Base-by-base conservation (phyloP, 768 basidiomycete species). In the Boletus pseudopeckii region DNA sequence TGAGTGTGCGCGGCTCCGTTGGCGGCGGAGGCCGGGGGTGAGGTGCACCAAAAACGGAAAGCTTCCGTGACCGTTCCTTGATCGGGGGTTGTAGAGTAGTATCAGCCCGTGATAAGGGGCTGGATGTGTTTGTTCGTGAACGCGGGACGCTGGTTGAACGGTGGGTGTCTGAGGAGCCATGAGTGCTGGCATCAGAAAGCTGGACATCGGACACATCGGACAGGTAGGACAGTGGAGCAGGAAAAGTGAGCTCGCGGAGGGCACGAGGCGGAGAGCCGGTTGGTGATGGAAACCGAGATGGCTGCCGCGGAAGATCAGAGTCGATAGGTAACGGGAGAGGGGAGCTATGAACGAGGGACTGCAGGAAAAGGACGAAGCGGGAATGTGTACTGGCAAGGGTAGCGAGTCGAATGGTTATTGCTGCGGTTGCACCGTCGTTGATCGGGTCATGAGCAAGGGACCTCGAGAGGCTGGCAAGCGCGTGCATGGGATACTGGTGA, bases 281-380 rank as follows among this genome's bases (percentile, higher is more conserved):
- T 5, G 63, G 60, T 0, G 43, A 60, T 13, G 59, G 51, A 24
- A 61, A 52, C 20, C 53, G 66, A 52, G 48, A 53, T 20, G 61
- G 50, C 11, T 60, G 71, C 5, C 67, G 67, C 5, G 75, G 67
- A 39, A 59, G 68, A 45, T 80, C 79, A 14, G 70, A 70, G 51
- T 83, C 82, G 14, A 72, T 63, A 10, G 76, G 75, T 7, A 80
- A 63, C 14, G 81, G 75, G 7, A 75, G 61, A 20, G 70, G 64
- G 1, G 84, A 82, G 53, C 84, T 84, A 62, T 91, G 83, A 1
- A 84, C 82, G 40, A 90, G 71, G 2, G 87, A 81, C 59, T 91
- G 90, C 4, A 91, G 71, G 17, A 89, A 74, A 17, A 92, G 78
- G 20, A 90, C 84, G 59, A 88, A 82, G 10, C 88, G 82, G 14